Conservation (phyloP, 306 rosid genomes). For the Pachyrhizus erosus region DNA sequence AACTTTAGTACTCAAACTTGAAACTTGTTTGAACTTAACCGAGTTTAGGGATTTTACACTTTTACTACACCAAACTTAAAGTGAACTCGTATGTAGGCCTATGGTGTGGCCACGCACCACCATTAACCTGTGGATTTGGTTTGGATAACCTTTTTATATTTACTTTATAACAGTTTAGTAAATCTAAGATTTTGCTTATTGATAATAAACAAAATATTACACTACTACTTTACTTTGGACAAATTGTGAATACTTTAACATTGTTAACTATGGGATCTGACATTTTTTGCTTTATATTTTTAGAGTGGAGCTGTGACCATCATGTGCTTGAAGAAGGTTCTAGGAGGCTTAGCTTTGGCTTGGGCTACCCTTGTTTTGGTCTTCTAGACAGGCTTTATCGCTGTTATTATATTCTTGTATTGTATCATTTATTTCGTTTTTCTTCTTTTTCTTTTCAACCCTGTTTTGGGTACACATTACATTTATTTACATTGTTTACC, state of each 20-base stretch:
- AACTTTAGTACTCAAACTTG: background rate
- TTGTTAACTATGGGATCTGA: conserved; percentile 1
- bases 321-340: conserved; percentile 56
- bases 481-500: conserved; percentile 45
- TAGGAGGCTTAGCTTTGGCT: conserved; percentile 71
- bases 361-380: conserved; percentile 60
- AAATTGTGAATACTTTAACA: background rate
- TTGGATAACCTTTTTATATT: background rate
- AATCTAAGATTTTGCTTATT: background rate
- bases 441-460: background rate
- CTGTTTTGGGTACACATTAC: conserved; percentile 36
- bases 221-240: background rate
- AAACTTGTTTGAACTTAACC: background rate
- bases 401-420: conserved; percentile 41
- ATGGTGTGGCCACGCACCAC: conserved; percentile 51
- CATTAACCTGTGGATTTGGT: background rate
- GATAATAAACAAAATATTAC: background rate
- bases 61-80: background rate
- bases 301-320: conserved; percentile 80
- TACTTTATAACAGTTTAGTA: background rate
- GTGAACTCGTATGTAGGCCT: conserved; percentile 7
- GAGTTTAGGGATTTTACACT: background rate
- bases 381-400: conserved; percentile 49
- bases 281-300: background rate
- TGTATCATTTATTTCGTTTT: conserved; percentile 33